Evolutionary conservation across 768 basidiomycete genomes (phyloP).

Genomic region (Phylloporus sp.): DNA sequence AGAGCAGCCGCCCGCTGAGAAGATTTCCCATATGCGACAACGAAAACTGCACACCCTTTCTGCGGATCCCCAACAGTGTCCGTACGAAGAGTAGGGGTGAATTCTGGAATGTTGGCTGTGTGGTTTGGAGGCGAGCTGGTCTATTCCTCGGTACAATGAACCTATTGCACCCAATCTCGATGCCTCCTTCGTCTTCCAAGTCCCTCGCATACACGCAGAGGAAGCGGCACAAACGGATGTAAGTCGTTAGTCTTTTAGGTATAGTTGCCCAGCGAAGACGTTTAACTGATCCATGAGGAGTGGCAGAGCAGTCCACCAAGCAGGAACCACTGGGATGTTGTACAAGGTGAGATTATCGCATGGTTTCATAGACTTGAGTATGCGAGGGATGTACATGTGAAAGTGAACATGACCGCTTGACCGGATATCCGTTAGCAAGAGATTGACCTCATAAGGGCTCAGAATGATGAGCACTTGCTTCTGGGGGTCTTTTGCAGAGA

Average conservation of each 20-base stretch:
- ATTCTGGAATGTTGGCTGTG: background rate
- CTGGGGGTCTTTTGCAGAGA: slow-evolving; percentile 1
- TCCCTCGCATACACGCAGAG: slow-evolving; percentile 20
- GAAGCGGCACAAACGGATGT: slow-evolving; percentile 20
- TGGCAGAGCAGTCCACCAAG: background rate
- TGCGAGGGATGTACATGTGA: slow-evolving; percentile 39
- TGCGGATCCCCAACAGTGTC: slow-evolving; percentile 22
- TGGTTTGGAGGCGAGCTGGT: background rate
- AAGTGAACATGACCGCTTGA: slow-evolving; percentile 31
- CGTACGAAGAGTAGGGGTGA: slow-evolving; percentile 9
- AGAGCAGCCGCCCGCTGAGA: slow-evolving; percentile 24
- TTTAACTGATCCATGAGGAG: slow-evolving; percentile 19
- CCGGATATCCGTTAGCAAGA: slow-evolving; percentile 35
- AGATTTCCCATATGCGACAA: slow-evolving; percentile 40
- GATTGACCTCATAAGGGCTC: slow-evolving; percentile 39
- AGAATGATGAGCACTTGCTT: slow-evolving; percentile 29
- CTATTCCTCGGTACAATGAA: slow-evolving; percentile 15
- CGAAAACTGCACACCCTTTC: slow-evolving; percentile 37
- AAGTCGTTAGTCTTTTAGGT: slow-evolving; percentile 20
- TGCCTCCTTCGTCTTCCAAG: background rate
- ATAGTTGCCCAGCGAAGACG: too few relatives aligned
- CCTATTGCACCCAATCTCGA: slow-evolving; percentile 10
- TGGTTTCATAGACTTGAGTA: slow-evolving; percentile 29
- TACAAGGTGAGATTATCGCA: slow-evolving; percentile 30
- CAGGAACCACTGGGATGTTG: slow-evolving; percentile 1